Evolutionary conservation across 2,329 filamentous ascomycete species (phyloP).

Genomic region (Penicillium sp.): DNA sequence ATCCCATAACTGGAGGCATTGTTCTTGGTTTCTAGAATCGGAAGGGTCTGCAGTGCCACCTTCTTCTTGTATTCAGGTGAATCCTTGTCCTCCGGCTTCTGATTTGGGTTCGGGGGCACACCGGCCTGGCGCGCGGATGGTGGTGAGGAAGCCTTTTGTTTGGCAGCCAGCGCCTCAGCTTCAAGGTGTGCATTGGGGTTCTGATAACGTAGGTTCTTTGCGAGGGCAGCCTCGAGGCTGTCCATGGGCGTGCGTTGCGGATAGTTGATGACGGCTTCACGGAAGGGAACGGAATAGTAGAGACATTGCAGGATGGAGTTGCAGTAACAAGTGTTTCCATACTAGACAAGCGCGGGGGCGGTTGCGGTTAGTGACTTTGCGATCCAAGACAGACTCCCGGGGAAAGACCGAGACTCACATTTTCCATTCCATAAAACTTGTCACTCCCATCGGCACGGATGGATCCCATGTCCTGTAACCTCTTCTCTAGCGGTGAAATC

Average conservation of each 20-base stretch:
- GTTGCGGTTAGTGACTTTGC: slow-evolving; percentile 14
- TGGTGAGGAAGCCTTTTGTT: slow-evolving; percentile 35
- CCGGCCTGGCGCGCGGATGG: slow-evolving; percentile 40
- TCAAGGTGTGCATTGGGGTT: slow-evolving; percentile 50
- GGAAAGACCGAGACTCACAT: slow-evolving; percentile 56
- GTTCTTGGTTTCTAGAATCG: slow-evolving; percentile 76
- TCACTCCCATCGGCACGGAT: slow-evolving; percentile 81
- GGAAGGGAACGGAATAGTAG: slow-evolving; percentile 89
- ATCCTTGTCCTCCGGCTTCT: slow-evolving; percentile 83
- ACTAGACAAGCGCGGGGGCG: slow-evolving; percentile 46
- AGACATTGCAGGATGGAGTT: slow-evolving; percentile 97
- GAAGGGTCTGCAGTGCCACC: slow-evolving; percentile 76
- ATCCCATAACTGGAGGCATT: slow-evolving; percentile 76
- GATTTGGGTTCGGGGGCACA: slow-evolving; percentile 48
- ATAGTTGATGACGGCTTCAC: slow-evolving; percentile 87
- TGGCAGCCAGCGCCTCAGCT: slow-evolving; percentile 43
- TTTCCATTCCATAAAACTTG: slow-evolving; percentile 97
- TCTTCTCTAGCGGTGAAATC: slow-evolving; percentile 58
- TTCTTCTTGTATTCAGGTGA: slow-evolving; percentile 98
- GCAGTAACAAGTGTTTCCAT: slow-evolving; percentile 97
- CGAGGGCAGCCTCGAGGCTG: slow-evolving; percentile 52
- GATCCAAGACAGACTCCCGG: background rate
- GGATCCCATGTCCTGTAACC: slow-evolving; percentile 72
- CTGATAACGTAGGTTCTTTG: slow-evolving; percentile 47
- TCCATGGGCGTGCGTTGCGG: slow-evolving; percentile 64